A percentile compares a stretch with the other conserved stretches of the same genome.
Conservation (phyloP, 73 alveolate genomes). For the Paramecium biaurelia region DNA sequence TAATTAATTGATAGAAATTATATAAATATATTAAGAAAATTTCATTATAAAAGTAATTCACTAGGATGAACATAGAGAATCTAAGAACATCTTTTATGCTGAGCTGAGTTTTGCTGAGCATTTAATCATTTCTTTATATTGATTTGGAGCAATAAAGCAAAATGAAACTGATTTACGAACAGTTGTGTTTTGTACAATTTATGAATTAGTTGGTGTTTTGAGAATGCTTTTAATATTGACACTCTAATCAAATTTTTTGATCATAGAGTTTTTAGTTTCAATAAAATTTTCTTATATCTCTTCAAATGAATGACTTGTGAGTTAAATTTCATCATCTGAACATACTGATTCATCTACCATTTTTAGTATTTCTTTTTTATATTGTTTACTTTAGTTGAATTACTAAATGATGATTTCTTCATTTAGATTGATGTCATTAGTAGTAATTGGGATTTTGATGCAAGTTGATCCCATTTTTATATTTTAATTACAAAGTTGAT, state of each 20-base stretch:
- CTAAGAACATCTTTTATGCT: background rate
- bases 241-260: background rate
- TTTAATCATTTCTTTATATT: background rate
- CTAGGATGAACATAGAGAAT: background rate
- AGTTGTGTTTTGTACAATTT: background rate
- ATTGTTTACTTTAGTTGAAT: background rate
- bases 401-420: background rate
- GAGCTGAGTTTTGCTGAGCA: background rate
- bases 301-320: background rate
- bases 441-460: background rate
- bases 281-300: background rate
- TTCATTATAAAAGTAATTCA: background rate
- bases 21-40: too few species aligned
- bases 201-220: background rate
- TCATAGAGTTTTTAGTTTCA: background rate
- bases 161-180: background rate
- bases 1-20: too few species aligned
- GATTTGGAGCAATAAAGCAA: background rate
- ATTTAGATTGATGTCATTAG: background rate
- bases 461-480: constrained; percentile 17
- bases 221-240: background rate
- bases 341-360: background rate
- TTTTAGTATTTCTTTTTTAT: background rate
- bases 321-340: background rate
- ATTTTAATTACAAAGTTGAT: background rate